Percentiles rank a stretch among this genome's conserved stretches.
phyloP scores from a whole-genome alignment of 371 early-diverging fungal genomes.

The Mucor circinelloides region DNA sequence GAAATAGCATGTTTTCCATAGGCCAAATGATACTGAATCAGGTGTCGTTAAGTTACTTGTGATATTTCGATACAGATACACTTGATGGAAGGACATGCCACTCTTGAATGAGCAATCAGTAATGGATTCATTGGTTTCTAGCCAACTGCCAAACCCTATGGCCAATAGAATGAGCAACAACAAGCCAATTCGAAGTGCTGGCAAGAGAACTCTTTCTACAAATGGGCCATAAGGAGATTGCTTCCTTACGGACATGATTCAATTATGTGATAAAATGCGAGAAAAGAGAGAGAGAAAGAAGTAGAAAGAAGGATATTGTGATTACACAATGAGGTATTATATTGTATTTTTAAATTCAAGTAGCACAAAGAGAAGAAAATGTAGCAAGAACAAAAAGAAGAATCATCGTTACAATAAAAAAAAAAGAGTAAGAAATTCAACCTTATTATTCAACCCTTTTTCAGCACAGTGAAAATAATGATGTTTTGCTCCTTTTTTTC shows the following conservation, averaged over 20 bases:
- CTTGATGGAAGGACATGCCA: constrained; percentile 32
- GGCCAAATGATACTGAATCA: constrained; percentile 39
- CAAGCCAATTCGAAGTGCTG: constrained; percentile 25
- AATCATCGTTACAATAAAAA: background rate
- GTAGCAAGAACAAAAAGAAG: background rate
- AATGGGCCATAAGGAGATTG: constrained; percentile 35
- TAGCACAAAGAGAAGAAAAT: constrained; percentile 4
- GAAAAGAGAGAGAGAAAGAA: constrained; percentile 4
- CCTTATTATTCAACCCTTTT: background rate
- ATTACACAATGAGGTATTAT: background rate
- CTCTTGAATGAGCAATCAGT: constrained; percentile 30
- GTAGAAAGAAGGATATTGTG: background rate
- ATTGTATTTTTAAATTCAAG: constrained; percentile 9
- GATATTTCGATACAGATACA: constrained; percentile 32
- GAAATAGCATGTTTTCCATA: constrained; percentile 46
- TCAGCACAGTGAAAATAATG: background rate
- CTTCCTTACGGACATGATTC: constrained; percentile 24
- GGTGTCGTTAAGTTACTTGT: constrained; percentile 32
- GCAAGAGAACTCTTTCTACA: constrained; percentile 31
- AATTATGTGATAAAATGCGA: background rate
- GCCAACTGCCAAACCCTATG: constrained; percentile 38
- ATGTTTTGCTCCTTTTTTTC: background rate
- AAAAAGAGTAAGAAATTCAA: background rate
- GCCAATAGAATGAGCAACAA: constrained; percentile 27
- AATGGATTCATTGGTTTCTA: constrained; percentile 34